These are phyloP conservation scores for Eucalyptus paniculata DNA, from an alignment of 345 rosid genomes.

Conservation along the genomic window DNA sequence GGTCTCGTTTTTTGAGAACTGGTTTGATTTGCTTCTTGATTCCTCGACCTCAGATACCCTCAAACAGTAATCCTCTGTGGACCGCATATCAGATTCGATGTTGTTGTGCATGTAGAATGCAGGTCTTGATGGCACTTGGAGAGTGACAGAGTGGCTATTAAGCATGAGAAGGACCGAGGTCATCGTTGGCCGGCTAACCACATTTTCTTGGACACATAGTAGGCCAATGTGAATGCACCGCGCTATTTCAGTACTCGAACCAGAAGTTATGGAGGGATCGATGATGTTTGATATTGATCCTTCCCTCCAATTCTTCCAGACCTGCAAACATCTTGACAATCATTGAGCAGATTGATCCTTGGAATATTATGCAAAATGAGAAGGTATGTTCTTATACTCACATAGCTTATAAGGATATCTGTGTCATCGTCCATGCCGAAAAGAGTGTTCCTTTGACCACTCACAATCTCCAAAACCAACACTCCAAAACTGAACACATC, in stretches of 20 bases:
- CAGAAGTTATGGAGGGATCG: constrained; percentile 12
- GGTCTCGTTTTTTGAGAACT: background rate
- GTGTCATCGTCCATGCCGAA: too few relatives aligned
- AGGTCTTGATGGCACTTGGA: constrained; percentile 29
- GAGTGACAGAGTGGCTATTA: constrained; percentile 21
- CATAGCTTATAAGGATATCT: too few relatives aligned
- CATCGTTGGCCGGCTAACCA: constrained; percentile 31
- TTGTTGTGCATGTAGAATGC: constrained; percentile 1
- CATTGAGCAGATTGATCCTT: too few relatives aligned
- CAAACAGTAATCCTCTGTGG: background rate
- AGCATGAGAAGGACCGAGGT: constrained; percentile 32
- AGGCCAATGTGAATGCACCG: constrained; percentile 50
- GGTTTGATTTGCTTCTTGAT: background rate
- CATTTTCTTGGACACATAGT: constrained; percentile 44
- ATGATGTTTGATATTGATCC: constrained; percentile 12
- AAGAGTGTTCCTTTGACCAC: too few relatives aligned
- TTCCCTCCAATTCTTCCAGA: constrained; percentile 23
- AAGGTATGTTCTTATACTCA: too few relatives aligned
- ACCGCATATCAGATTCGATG: background rate
- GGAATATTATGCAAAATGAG: too few relatives aligned
- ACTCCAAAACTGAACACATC: too few relatives aligned
- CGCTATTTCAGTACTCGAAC: constrained; percentile 16
- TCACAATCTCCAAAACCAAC: too few relatives aligned
- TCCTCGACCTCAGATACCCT: background rate
- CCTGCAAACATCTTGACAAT: too few relatives aligned